Evolutionary conservation across 257 asterid genomes (phyloP), one percentile per base, ranked within the genome.

Genomic region (Petunia axillaris): DNA sequence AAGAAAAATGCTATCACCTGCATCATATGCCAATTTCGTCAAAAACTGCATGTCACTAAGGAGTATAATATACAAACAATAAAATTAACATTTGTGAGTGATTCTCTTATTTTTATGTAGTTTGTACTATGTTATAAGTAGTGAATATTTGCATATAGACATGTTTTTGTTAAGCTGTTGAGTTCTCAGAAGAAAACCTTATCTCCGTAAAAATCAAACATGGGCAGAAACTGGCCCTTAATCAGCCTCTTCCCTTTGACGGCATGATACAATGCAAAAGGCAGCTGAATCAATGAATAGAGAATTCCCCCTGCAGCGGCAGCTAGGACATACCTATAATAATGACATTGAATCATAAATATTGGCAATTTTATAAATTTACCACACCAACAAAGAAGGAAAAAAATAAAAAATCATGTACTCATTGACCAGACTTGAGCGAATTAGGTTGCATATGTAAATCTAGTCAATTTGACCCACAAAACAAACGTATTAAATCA

Each of bases 181-280:
- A 46, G 53, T 46, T 46, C 8, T 46, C 5, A 46, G 9, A 46
- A 46, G 53, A 70, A n/a, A 59, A 91, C 94, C 91, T 88, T 86
- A 65, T 92, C 95, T 7, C 86, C 91, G 25, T 82, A 89, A 86
- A 89, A 89, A 83, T 92, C 95, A n/a, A 90, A 84, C 71, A 89
- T 80, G 15, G 82, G 81, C 38, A 90, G 79, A 39, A 77, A 87
- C 1, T 86, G 86, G 13, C 81, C 84, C 73, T 84, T 89, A 13
- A 87, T 85, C 83, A 77, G 6, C 85, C 92, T 89, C 86, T 88
- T 89, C 64, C 66, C 80, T 11, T 85, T 79, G 9, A 64, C 77
- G 1, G 79, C 87, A 11, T 90, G 78, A 76, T 85, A 88, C n/a
- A 86, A 15, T 1, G 93, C 90, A 58, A 89, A 89, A 8, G 94